These are phyloP conservation scores for Pichia exigua DNA, from an alignment of 805 yeast species.

Conservation along the genomic window DNA sequence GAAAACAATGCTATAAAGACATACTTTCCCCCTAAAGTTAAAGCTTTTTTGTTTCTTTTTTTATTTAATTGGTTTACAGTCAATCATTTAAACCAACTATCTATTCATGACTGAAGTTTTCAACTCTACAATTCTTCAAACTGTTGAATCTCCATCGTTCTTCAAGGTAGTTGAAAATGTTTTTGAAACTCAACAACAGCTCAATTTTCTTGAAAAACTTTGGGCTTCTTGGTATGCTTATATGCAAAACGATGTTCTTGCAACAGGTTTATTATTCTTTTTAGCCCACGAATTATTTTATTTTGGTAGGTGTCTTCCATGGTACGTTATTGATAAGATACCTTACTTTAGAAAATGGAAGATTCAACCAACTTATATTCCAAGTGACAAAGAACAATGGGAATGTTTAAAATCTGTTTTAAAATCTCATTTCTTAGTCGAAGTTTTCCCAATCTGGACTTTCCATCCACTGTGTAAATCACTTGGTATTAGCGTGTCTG, in stretches of 20 bases:
- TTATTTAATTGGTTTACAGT: background rate
- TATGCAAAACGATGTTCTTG: constrained; percentile 46
- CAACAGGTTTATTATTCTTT: constrained; percentile 51
- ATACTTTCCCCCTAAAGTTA: background rate
- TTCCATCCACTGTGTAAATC: constrained; percentile 49
- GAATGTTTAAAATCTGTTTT: constrained; percentile 52
- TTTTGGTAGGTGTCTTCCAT: constrained; percentile 52
- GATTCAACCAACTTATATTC: constrained; percentile 46
- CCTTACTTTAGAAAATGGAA: constrained; percentile 46
- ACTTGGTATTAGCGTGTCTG: constrained; percentile 40
- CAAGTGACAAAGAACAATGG: constrained; percentile 52
- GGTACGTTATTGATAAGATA: constrained; percentile 47
- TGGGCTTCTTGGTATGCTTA: constrained; percentile 53
- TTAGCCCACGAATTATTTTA: constrained; percentile 48
- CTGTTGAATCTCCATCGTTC: constrained; percentile 23
- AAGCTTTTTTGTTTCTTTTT: background rate
- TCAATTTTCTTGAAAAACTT: constrained; percentile 36
- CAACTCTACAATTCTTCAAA: constrained; percentile 24
- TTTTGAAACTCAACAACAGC: constrained; percentile 32
- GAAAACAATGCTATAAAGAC: background rate
- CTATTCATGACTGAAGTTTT: constrained; percentile 23
- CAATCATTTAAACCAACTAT: background rate
- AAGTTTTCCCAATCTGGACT: constrained; percentile 55
- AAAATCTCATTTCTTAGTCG: constrained; percentile 49
- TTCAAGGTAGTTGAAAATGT: constrained; percentile 31